These are phyloP conservation scores for Saitozyma podzolica DNA, from an alignment of 768 basidiomycete species.

Conservation along the genomic window DNA sequence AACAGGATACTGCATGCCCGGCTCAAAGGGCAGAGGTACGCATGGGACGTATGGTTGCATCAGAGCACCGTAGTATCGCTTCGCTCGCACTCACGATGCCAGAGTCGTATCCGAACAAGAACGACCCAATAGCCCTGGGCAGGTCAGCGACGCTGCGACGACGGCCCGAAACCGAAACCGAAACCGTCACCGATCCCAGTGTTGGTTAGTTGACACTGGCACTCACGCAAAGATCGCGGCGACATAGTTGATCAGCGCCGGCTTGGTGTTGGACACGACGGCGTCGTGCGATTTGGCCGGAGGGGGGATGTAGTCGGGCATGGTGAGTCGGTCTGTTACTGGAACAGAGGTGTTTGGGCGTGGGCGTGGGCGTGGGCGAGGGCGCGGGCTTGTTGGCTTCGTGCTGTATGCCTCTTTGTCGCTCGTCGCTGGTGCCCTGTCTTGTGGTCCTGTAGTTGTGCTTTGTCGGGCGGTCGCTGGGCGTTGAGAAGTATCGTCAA, in stretches of 20 bases:
- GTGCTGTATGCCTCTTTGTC: background rate
- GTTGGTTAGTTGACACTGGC: too few species aligned
- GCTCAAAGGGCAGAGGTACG: too few species aligned
- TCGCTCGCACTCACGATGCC: slow-evolving; percentile 59
- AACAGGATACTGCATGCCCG: too few species aligned
- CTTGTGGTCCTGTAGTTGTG: too few species aligned
- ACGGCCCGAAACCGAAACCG: background rate
- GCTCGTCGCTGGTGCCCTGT: too few species aligned
- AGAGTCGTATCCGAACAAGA: slow-evolving; percentile 48
- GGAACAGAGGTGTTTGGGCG: background rate
- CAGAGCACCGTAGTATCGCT: too few species aligned
- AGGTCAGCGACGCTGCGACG: background rate
- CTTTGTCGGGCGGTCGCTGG: too few species aligned
- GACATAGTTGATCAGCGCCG: slow-evolving; percentile 22
- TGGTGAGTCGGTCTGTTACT: background rate
- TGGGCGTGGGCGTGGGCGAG: background rate
- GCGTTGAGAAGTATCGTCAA: too few species aligned
- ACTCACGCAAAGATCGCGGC: slow-evolving; percentile 30
- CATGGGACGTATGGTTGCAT: too few species aligned
- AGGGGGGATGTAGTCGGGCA: background rate
- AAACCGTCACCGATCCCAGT: too few species aligned
- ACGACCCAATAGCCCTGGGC: slow-evolving; percentile 22
- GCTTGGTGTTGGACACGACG: slow-evolving; percentile 1
- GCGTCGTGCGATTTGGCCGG: background rate
- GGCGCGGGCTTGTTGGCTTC: background rate